Evolutionary conservation across 225 moss, liverwort and hornwort genomes (phyloP).

Genomic region (Physcomitrellopsis africana): DNA sequence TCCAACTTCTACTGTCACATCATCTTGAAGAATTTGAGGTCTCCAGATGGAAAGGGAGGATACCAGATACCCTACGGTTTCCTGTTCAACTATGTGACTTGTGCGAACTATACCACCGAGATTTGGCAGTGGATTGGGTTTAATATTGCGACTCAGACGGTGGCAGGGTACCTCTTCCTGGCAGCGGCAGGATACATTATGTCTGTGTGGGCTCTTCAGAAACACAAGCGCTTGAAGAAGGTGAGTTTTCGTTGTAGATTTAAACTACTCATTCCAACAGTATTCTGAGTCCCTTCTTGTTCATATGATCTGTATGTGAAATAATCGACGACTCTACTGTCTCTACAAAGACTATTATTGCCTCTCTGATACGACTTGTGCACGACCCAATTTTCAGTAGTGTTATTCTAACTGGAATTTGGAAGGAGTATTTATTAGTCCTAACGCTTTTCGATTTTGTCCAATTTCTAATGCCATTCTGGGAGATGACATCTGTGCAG

Average conservation of each 20-base stretch:
- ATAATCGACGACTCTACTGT: too few species aligned
- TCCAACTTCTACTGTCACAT: conserved; percentile 89
- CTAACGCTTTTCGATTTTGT: background rate
- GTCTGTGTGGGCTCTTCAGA: conserved; percentile 96
- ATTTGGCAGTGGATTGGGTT: conserved; percentile 98
- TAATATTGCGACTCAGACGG: conserved; percentile 89
- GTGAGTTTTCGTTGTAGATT: conserved; percentile 31
- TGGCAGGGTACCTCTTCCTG: conserved; percentile 83
- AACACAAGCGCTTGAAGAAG: conserved; percentile 87
- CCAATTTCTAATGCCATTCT: conserved; percentile 16
- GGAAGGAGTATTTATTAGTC: background rate
- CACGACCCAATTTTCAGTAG: background rate
- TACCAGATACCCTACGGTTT: conserved; percentile 94
- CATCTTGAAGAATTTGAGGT: conserved; percentile 79
- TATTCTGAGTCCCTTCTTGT: too few species aligned
- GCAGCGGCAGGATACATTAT: conserved; percentile 85
- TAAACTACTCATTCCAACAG: background rate
- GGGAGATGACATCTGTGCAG: conserved; percentile 45
- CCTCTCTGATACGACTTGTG: background rate
- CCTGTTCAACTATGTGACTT: conserved; percentile 86
- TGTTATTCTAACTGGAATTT: background rate
- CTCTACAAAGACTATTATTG: background rate
- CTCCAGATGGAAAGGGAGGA: conserved; percentile 82
- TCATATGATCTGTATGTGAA: too few species aligned
- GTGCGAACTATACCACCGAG: conserved; percentile 95